phyloP scores from a whole-genome alignment of 2,329 filamentous ascomycete genomes.

The Seiridium cupressi region DNA sequence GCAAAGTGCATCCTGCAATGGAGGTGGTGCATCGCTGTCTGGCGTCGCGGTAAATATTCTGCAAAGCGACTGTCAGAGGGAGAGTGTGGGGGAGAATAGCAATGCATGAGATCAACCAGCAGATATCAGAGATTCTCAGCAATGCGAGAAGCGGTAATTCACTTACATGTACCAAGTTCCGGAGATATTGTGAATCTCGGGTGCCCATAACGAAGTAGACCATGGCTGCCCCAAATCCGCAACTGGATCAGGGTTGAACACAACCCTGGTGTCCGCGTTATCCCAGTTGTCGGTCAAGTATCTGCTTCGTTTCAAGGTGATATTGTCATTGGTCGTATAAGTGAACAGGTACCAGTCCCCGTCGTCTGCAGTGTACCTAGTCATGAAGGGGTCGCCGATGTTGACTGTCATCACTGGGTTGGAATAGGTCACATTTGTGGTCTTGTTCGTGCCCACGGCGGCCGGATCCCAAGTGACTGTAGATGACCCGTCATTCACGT shows the following conservation, averaged over 20 bases:
- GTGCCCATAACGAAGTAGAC: constrained; percentile 34
- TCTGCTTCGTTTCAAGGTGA: constrained; percentile 34
- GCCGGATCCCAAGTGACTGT: constrained; percentile 26
- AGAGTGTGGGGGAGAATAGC: background rate
- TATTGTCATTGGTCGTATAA: constrained; percentile 35
- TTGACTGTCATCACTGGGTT: constrained; percentile 38
- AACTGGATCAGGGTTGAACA: constrained; percentile 30
- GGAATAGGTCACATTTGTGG: constrained; percentile 33
- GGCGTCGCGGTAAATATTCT: constrained; percentile 33
- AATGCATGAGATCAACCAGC: too few species aligned
- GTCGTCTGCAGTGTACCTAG: constrained; percentile 25
- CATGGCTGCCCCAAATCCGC: constrained; percentile 23
- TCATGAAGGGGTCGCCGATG: constrained; percentile 38
- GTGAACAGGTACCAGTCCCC: constrained; percentile 38
- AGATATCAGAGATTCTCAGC: too few species aligned
- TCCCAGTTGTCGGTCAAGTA: constrained; percentile 39
- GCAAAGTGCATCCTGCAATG: constrained; percentile 31
- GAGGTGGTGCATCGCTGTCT: constrained; percentile 30
- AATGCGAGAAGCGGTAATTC: background rate
- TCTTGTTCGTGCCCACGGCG: constrained; percentile 31
- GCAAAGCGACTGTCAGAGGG: constrained; percentile 15
- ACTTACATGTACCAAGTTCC: constrained; percentile 15
- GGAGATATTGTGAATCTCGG: constrained; percentile 32
- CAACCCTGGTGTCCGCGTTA: constrained; percentile 31
- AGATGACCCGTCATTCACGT: constrained; percentile 27